A percentile compares a stretch with the other conserved stretches of the same genome.
Conservation (phyloP, 78 protist genomes). For the Dictyostelium capitatum region DNA sequence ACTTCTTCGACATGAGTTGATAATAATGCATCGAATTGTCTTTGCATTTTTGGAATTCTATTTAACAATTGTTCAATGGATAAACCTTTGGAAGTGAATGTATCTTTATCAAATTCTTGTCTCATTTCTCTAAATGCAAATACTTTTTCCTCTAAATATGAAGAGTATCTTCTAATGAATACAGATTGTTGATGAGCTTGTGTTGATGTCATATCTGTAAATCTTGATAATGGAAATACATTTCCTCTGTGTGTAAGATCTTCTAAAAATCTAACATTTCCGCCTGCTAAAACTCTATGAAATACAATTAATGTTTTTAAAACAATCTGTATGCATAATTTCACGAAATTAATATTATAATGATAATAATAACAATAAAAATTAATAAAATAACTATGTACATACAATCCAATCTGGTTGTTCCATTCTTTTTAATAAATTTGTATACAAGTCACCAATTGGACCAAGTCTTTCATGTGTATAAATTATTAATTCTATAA, state of each 20-base stretch:
- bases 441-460: conserved; percentile 62
- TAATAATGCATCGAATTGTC: conserved; percentile 76
- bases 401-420: conserved; percentile 86
- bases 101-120: conserved; percentile 68
- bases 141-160: conserved; percentile 80
- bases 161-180: conserved; percentile 74
- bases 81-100: conserved; percentile 66
- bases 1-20: conserved; percentile 79
- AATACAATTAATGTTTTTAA: conserved; percentile 78
- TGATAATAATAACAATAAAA: not conserved
- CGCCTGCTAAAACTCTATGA: conserved; percentile 63
- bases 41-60: conserved; percentile 81
- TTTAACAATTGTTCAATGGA: conserved; percentile 61
- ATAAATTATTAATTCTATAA: conserved; percentile 53
- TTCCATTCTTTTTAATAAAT: conserved; percentile 71
- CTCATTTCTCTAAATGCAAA: conserved; percentile 54
- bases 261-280: conserved; percentile 72
- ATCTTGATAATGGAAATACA: conserved; percentile 67
- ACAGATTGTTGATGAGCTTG: conserved; percentile 85
- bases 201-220: conserved; percentile 82
- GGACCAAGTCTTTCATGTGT: conserved; percentile 76
- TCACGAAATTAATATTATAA: not conserved
- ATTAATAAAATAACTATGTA: not conserved
- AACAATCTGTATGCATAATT: too few relatives aligned
- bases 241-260: conserved; percentile 71